phyloP scores from a whole-genome alignment of 2,329 filamentous ascomycete genomes.

The Nemania sp. region DNA sequence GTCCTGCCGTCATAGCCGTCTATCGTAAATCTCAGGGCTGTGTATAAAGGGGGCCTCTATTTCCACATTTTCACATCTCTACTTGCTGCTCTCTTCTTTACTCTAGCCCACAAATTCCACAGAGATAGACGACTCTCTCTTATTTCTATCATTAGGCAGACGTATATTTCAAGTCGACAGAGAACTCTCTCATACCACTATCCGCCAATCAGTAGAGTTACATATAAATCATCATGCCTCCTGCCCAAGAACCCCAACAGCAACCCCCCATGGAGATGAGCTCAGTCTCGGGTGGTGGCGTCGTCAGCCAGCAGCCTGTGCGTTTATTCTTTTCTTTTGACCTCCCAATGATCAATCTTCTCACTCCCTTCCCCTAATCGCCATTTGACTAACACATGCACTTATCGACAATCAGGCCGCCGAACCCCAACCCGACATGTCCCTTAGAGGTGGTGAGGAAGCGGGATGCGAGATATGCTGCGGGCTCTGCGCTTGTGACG shows the following conservation, averaged over 20 bases:
- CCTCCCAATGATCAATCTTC: too few relatives aligned
- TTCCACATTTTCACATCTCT: neutral
- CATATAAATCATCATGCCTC: constrained; percentile 43
- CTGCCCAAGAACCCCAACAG: constrained; percentile 47
- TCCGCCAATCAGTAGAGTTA: constrained; percentile 1
- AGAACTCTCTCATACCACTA: neutral
- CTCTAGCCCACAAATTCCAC: neutral
- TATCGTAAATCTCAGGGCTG: neutral
- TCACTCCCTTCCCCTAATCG: too few relatives aligned
- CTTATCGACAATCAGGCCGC: constrained; percentile 34
- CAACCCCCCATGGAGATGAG: constrained; percentile 50
- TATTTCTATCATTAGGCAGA: neutral
- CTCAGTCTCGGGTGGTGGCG: constrained; percentile 36
- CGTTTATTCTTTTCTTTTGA: constrained; percentile 25
- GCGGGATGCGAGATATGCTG: constrained; percentile 53
- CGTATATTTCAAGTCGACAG: neutral
- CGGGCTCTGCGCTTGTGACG: constrained; percentile 51
- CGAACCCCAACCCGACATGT: constrained; percentile 50
- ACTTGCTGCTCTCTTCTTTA: neutral
- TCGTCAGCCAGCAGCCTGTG: constrained; percentile 51
- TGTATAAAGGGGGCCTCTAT: neutral
- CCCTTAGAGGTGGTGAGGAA: constrained; percentile 51
- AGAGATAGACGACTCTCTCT: neutral
- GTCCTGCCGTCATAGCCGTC: neutral
- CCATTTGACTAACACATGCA: constrained; percentile 6